Evolutionary conservation across 768 basidiomycete species (phyloP).

Genomic region (Mrakia gelida): DNA sequence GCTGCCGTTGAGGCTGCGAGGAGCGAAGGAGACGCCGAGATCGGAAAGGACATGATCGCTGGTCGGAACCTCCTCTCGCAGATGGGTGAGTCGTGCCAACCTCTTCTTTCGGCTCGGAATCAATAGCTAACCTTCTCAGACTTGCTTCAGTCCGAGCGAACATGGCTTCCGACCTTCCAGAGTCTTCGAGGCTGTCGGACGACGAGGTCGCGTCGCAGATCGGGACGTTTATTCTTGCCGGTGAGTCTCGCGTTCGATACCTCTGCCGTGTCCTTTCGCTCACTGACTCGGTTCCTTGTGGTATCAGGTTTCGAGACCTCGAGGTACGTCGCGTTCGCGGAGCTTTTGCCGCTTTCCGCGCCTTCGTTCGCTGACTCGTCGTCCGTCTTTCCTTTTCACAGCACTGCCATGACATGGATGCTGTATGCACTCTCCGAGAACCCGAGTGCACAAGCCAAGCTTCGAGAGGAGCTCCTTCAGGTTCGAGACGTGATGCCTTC

Average conservation of each 20-base stretch:
- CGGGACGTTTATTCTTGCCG: slow-evolving; percentile 71
- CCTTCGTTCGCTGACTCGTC: slow-evolving; percentile 38
- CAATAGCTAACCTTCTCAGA: no score
- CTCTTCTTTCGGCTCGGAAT: no score
- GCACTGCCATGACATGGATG: slow-evolving; percentile 77
- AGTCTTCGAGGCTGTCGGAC: slow-evolving; percentile 69
- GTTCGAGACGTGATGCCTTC: slow-evolving; percentile 43
- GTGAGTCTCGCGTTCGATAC: neutral
- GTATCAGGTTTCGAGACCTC: slow-evolving; percentile 39
- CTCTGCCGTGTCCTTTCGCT: neutral
- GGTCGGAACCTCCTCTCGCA: neutral
- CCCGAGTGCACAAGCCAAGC: slow-evolving; percentile 60
- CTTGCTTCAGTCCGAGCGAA: slow-evolving; percentile 61
- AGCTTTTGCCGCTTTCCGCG: neutral
- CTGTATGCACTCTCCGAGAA: slow-evolving; percentile 65
- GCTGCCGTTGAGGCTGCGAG: neutral
- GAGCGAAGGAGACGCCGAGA: neutral
- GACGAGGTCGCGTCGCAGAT: slow-evolving; percentile 79
- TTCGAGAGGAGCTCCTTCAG: slow-evolving; percentile 63
- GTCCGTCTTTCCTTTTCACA: slow-evolving; percentile 58
- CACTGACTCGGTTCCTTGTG: slow-evolving; percentile 41
- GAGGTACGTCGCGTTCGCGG: slow-evolving; percentile 30
- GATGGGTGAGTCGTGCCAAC: slow-evolving; percentile 39
- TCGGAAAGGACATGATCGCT: neutral
- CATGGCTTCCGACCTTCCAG: slow-evolving; percentile 52